Evolutionary conservation across 148 eudicot genomes (phyloP), one percentile per base, ranked within the genome.

Genomic region (Fagopyrum homotropicum): DNA sequence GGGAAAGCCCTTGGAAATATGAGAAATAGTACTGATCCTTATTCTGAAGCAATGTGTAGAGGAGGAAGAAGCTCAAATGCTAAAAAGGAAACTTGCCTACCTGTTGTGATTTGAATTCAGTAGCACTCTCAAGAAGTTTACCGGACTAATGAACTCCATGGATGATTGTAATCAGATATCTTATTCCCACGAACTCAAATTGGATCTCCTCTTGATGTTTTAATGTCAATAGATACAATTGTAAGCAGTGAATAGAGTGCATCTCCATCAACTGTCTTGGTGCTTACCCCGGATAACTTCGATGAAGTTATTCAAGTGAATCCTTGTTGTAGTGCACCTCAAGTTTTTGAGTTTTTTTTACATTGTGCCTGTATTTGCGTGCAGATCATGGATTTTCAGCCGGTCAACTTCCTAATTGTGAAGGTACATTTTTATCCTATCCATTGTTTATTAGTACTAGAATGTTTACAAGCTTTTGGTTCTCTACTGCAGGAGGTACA

Each of bases 331-430:
- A 61, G 29, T 6, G 40, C 26, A 26, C 68, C 16, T 61, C 9
- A 9, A 61, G 45, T 73, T 78, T 64, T 76, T 15, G 45, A 14
- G 26, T 72, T 16, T 26, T 73, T 64, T 80, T 55, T 19, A 17
- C 26, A 6, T 4, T 64, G 70, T 63, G 45, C 40, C 5, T 61
- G 43, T 29, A 61, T 71, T 29, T 61, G 47, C 56, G 49, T 81
- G 86, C 91, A 92, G 99, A 88, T 95, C 80, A 95, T 95, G 99
- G 99, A 95, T 84, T 95, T 95, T 61, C 93, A 95, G 85, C 99
- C 97, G 19, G 99, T 97, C 60, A 97, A 95, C 82, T 95, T 85
- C 82, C 96, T 95, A 57, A 92, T 92, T 69, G 94, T 95, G 66
- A 95, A 95, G 99, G 99, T 95, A 85, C 54, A 44, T 63, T 16